Evolutionary conservation across 2,329 filamentous ascomycete species (phyloP), one percentile per base, ranked within the genome.

Genomic region (Fusarium redolens): DNA sequence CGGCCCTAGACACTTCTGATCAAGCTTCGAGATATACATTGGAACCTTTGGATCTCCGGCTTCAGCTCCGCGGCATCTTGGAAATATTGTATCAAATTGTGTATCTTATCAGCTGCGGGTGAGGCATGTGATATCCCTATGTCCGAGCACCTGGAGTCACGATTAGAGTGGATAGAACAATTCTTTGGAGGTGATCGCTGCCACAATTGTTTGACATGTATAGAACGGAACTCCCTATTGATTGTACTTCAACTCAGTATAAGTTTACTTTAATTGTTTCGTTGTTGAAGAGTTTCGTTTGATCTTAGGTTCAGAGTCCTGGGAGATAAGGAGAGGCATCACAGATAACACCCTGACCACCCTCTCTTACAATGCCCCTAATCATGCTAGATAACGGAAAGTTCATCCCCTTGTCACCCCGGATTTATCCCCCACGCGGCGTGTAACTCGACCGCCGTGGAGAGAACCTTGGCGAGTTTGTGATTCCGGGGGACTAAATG

Each of bases 301-400:
- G 51, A 22, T 61, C 35, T 30, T 20, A 43, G 31, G 43, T 33
- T 11, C 11, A 60, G 28, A 41, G 17, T 44, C 18, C n/a, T 28
- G 47, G 41, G 50, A 72, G 69, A 52, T 72, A 61, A 65, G 63
- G 54, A 35, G 69, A 51, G 31, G 43, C 56, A 65, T 65, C 52
- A 61, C 45, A 73, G 69, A 72, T 72, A 72, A 67, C 47, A 54
- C 54, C 58, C 69, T 58, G 60, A 61, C 65, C 56, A 54, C 55
- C 59, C 37, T 61, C 51, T 50, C 40, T 38, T 37, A 40, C 40
- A 58, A 37, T 31, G 37, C 58, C 51, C 37, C 45, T 50, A 65
- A 52, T 57, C 44, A 54, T 43, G n/a, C 65, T 44, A 70, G 69
- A 72, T 72, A 72, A 72, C 55, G 55, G 50, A 66, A 31, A 56